These are phyloP conservation scores for Tulasnella sp. DNA, from an alignment of 768 basidiomycete species.

Conservation along the genomic window DNA sequence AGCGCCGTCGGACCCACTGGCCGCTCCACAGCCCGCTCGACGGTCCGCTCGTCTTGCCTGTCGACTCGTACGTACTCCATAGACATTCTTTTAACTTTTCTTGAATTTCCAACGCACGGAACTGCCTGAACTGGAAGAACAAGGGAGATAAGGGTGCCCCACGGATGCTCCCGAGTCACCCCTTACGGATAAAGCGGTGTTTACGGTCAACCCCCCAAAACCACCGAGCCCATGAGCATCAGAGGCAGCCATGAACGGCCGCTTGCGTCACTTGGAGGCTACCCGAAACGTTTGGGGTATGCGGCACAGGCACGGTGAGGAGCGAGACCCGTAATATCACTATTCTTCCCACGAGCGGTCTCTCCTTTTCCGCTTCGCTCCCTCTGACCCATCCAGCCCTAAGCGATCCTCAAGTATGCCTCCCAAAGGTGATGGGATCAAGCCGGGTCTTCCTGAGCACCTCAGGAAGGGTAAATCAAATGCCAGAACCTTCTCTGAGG, in stretches of 20 bases:
- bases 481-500: constrained; percentile 7
- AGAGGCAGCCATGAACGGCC: background rate
- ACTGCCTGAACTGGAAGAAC: background rate
- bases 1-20: background rate
- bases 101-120: background rate
- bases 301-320: constrained; percentile 6
- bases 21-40: background rate
- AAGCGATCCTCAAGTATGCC: background rate
- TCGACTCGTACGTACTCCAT: background rate
- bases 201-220: background rate
- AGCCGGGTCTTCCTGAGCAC: background rate
- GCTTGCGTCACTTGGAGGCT: constrained; percentile 2
- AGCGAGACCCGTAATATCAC: background rate
- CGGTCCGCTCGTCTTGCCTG: background rate
- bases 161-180: background rate
- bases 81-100: background rate
- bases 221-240: background rate
- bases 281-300: background rate
- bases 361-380: background rate
- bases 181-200: background rate
- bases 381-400: background rate
- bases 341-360: background rate
- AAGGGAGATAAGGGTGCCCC: constrained; percentile 7
- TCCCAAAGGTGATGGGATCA: constrained; percentile 3
- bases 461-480: background rate